Conservation (phyloP, 2,329 filamentous ascomycete genomes). For the Sordariomycetes sp. region DNA sequence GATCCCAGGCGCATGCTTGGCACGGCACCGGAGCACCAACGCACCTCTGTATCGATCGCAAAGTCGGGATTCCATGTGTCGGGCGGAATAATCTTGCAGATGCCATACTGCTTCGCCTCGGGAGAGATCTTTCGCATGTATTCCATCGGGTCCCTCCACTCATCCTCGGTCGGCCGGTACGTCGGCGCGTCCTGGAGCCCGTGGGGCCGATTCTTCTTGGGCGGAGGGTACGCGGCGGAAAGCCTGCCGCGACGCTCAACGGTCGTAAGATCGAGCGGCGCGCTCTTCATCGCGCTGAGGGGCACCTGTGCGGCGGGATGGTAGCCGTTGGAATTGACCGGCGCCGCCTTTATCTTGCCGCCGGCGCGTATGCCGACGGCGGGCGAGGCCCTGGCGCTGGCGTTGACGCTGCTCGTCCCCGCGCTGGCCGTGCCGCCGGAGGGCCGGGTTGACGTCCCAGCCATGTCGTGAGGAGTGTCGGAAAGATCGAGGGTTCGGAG, state of each 20-base stretch:
- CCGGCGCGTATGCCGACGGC: slow-evolving; percentile 19
- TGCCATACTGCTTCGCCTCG: slow-evolving; percentile 76
- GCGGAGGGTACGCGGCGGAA: slow-evolving; percentile 60
- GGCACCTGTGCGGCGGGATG: slow-evolving; percentile 31
- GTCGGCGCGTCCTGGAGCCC: slow-evolving; percentile 82
- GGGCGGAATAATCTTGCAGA: slow-evolving; percentile 92
- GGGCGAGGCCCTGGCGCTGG: slow-evolving; percentile 38
- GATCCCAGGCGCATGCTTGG: neutral
- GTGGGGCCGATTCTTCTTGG: slow-evolving; percentile 68
- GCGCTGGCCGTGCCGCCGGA: slow-evolving; percentile 20
- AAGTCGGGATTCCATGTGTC: slow-evolving; percentile 91
- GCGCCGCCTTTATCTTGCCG: slow-evolving; percentile 1
- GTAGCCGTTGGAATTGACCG: slow-evolving; percentile 38
- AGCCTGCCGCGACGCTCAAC: slow-evolving; percentile 86
- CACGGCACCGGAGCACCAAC: slow-evolving; percentile 5
- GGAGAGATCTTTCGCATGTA: slow-evolving; percentile 87
- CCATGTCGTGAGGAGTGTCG: neutral
- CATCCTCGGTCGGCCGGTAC: slow-evolving; percentile 79
- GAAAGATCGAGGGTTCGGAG: neutral
- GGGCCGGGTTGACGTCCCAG: slow-evolving; percentile 15
- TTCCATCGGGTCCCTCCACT: slow-evolving; percentile 87
- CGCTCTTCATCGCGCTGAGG: slow-evolving; percentile 41
- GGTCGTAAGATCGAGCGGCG: slow-evolving; percentile 68
- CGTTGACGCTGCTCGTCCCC: slow-evolving; percentile 27
- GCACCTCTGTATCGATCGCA: slow-evolving; percentile 89